These are phyloP conservation scores for Dryadomyces quercus-mongolicae DNA, from an alignment of 2,329 filamentous ascomycete species.

Conservation along the genomic window DNA sequence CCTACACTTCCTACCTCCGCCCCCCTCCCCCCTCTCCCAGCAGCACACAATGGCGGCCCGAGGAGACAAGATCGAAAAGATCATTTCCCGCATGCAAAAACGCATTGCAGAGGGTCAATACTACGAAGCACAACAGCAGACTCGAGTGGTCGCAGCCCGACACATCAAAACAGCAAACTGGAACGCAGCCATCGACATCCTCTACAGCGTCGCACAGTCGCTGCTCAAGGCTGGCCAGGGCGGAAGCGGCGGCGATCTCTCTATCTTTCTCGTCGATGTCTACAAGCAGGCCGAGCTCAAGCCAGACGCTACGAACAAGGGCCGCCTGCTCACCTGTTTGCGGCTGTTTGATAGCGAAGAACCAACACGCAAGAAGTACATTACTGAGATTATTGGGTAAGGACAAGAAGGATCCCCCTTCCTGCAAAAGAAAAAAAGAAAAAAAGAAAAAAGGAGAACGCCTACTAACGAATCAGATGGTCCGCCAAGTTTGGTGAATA, in stretches of 20 bases:
- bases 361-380: slow-evolving; percentile 85
- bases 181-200: slow-evolving; percentile 72
- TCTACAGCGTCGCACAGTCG: slow-evolving; percentile 72
- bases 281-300: slow-evolving; percentile 77
- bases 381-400: slow-evolving; percentile 69
- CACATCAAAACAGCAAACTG: slow-evolving; percentile 86
- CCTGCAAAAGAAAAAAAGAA: slow-evolving; percentile 7
- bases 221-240: slow-evolving; percentile 88
- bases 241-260: slow-evolving; percentile 82
- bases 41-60: slow-evolving; percentile 17
- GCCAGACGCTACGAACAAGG: slow-evolving; percentile 63
- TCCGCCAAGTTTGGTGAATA: slow-evolving; percentile 75
- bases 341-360: slow-evolving; percentile 72
- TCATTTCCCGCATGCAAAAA: slow-evolving; percentile 55
- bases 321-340: slow-evolving; percentile 64
- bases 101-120: slow-evolving; percentile 56
- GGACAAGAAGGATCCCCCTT: slow-evolving; percentile 15
- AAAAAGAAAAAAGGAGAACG: neutral
- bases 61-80: slow-evolving; percentile 39
- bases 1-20: neutral
- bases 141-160: slow-evolving; percentile 85
- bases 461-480: slow-evolving; percentile 43
- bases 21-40: neutral
- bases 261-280: slow-evolving; percentile 77
- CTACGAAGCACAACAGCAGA: slow-evolving; percentile 98